phyloP scores from a whole-genome alignment of 83 land plant species.

The Isoetes engelmannii region DNA sequence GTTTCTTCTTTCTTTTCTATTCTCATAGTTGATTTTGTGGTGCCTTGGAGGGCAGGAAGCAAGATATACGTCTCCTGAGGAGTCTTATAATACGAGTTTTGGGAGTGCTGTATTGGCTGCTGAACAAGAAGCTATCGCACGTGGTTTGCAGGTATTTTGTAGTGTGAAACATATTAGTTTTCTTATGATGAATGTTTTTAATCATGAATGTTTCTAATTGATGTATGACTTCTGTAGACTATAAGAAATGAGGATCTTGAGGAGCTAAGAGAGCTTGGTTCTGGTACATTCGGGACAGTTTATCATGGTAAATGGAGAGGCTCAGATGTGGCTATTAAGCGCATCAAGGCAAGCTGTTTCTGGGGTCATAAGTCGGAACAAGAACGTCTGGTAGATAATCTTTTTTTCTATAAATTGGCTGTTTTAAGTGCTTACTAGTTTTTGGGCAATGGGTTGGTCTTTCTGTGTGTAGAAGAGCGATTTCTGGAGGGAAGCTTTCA shows the following conservation, averaged over 20 bases:
- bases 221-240: slow-evolving; percentile 16
- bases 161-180: too few species aligned
- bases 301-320: slow-evolving; percentile 83
- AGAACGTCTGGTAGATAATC: slow-evolving; percentile 50
- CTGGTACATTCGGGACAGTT: slow-evolving; percentile 74
- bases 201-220: too few species aligned
- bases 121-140: background rate
- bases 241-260: slow-evolving; percentile 65
- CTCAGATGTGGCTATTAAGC: slow-evolving; percentile 65
- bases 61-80: too few species aligned
- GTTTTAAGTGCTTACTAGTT: too few species aligned
- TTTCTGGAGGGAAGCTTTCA: slow-evolving; percentile 72
- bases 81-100: too few species aligned
- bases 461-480: slow-evolving; percentile 38
- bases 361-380: slow-evolving; percentile 59
- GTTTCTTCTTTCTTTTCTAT: too few species aligned
- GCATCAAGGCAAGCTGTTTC: slow-evolving; percentile 67
- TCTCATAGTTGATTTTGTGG: too few species aligned
- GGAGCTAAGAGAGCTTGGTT: slow-evolving; percentile 59
- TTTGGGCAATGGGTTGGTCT: background rate
- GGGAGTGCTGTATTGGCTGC: slow-evolving; percentile 1
- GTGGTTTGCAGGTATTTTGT: slow-evolving; percentile 14
- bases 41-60: too few species aligned
- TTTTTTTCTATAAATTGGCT: background rate
- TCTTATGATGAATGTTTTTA: too few species aligned